These are phyloP conservation scores for Verticillium tricorpus DNA, from an alignment of 2,329 filamentous ascomycete species.

Conservation along the genomic window DNA sequence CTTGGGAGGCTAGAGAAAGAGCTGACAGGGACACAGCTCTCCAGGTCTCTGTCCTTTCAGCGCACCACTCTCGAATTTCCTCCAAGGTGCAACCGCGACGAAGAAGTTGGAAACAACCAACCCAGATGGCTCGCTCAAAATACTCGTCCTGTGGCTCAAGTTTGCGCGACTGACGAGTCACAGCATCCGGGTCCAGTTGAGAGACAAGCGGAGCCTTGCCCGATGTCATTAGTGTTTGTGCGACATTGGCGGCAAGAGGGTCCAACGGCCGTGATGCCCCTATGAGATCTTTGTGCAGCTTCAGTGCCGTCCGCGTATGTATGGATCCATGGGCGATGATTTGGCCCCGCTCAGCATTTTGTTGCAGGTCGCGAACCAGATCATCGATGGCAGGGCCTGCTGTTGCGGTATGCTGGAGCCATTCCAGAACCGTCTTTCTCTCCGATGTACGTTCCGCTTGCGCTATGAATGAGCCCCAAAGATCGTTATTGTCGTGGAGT, in stretches of 20 bases:
- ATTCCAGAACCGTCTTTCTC: slow-evolving; percentile 74
- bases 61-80: slow-evolving; percentile 79
- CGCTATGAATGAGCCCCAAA: slow-evolving; percentile 17
- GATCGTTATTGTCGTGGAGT: slow-evolving; percentile 59
- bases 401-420: slow-evolving; percentile 76
- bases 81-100: slow-evolving; percentile 72
- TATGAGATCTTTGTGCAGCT: slow-evolving; percentile 76
- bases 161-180: slow-evolving; percentile 70
- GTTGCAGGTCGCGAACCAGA: slow-evolving; percentile 70
- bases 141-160: slow-evolving; percentile 81
- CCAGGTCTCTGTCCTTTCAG: slow-evolving; percentile 83
- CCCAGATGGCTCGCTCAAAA: slow-evolving; percentile 87
- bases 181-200: slow-evolving; percentile 87
- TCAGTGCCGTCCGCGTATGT: slow-evolving; percentile 85
- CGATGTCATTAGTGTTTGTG: slow-evolving; percentile 51
- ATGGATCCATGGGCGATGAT: slow-evolving; percentile 87
- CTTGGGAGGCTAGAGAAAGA: slow-evolving; percentile 50
- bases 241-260: slow-evolving; percentile 52
- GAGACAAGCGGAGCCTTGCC: slow-evolving; percentile 68
- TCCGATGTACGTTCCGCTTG: slow-evolving; percentile 53
- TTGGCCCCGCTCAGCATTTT: slow-evolving; percentile 72
- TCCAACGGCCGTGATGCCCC: slow-evolving; percentile 39
- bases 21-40: slow-evolving; percentile 78
- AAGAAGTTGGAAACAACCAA: slow-evolving; percentile 90
- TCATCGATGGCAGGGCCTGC: slow-evolving; percentile 68